Base-by-base conservation (phyloP, 176 grass and related monocot genomes). In the Oryza coarctata region DNA sequence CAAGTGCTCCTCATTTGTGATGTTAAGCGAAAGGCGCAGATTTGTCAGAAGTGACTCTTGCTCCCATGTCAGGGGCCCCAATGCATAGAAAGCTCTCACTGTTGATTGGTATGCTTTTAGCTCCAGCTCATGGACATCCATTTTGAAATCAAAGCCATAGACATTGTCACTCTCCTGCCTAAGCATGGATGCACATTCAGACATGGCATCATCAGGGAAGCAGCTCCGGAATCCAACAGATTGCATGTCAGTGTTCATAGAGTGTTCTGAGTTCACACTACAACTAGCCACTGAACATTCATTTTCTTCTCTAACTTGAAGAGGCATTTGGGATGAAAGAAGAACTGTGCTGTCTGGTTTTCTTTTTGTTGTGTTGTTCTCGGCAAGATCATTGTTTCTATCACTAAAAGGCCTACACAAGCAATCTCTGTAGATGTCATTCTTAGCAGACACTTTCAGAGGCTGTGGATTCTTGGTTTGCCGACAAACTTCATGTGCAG, bases 11-110 rank as follows among this genome's bases (percentile, higher is more conserved):
- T 92, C 90, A 83, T 86, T 92, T 18, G 90, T 75, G 49, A 92
- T 92, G 63, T 92, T 88, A 61, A 92, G 86, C 0, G 74, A 92
- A 31, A 92, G 86, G 20, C 86, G 86, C 60, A 92, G 90, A 77
- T 92, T 92, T 72, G 90, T 92, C 76, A 92, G 74, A 70, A 92
- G 90, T 32, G 83, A 86, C 38, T 92, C 90, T 78, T 92, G 82
- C 74, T 86, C 90, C 86, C 90, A 92, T 58, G 78, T 92, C 44
- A 92, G 32, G 30, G 86, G 86, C 30, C 90, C 90, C 5, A 63
- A 85, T 7, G 83, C 86, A 75, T 83, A 73, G 20, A 92, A 83
- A 35, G 86, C 86, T 71, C 67, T 71, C 70, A 88, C 40, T 18
- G 83, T 92, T 28, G 79, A 86, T 76, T 83, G 86, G 33, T 92